Evolutionary conservation across 768 basidiomycete species (phyloP), one percentile per base, ranked within the genome.

Genomic region (Hygrocybe punicea): DNA sequence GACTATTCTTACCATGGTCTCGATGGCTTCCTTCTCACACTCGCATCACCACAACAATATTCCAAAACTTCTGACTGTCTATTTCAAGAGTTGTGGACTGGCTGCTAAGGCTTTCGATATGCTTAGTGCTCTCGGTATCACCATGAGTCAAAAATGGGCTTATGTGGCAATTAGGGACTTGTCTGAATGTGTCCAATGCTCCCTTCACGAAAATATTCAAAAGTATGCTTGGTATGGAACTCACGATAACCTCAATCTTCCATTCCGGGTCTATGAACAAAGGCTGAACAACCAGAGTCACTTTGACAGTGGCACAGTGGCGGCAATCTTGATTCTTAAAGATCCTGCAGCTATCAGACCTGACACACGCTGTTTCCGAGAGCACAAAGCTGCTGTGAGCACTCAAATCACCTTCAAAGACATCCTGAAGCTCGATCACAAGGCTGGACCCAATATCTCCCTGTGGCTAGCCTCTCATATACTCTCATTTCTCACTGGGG

Each of bases 141-240:
- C 70, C 0, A 76, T 78, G 76, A 75, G 72, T 54, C 71, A 75
- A 58, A 72, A 71, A 48, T 76, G 75, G 74, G 65, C 71, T 2
- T 55, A 60, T 9, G 49, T 67, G 25, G 58, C 62, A 14, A 64
- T 69, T 17, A 64, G 45, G 4, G 25, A 60, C 2, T 67, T 75
- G 4, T 73, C 75, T 0, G 49, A 59, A 2, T n/a, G 52, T 7
- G 56, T 61, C 1, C 68, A 74, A 66, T 49, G 48, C 1, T 60
- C 65, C n/a, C 65, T 71, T n/a, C 60, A 59, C 4, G 8, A 40
- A 0, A 17, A 57, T 13, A 71, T 75, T 11, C 49, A 69, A 3
- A 13, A 13, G 0, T 67, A 56, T 57, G 69, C 71, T 1, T 76
- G 68, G 66, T n/a, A 67, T 10, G 55, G 70, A 6, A 66, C 71